Percentiles rank a stretch among this genome's conserved stretches.
These are phyloP conservation scores for Colletotrichum lupini DNA, from an alignment of 2,329 filamentous ascomycete species.

Conservation along the genomic window DNA sequence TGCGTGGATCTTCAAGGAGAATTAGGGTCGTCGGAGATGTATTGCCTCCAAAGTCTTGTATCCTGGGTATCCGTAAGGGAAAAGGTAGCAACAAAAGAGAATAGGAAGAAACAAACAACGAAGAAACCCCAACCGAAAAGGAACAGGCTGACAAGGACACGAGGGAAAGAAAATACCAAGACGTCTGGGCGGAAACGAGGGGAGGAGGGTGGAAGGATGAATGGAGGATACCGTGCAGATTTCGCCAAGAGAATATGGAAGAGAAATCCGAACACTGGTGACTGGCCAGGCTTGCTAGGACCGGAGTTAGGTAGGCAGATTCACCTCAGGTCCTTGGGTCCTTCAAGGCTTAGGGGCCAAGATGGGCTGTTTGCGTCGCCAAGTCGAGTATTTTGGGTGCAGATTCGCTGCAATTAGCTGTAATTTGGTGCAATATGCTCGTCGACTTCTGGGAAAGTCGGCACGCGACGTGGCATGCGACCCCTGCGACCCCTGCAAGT, in stretches of 20 bases:
- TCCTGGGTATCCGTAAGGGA: background rate
- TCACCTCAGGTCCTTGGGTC: background rate
- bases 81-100: background rate
- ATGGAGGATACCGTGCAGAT: background rate
- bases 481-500: conserved; percentile 23
- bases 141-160: background rate
- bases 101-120: background rate
- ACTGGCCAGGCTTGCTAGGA: background rate
- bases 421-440: background rate
- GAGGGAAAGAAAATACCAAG: background rate
- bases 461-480: conserved; percentile 34
- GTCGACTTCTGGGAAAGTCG: conserved; percentile 26
- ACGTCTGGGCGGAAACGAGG: background rate
- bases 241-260: background rate
- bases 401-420: background rate
- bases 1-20: background rate
- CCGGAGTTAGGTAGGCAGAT: conserved; percentile 3
- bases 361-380: conserved; percentile 3
- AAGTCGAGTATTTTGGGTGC: conserved; percentile 3
- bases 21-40: background rate
- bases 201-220: background rate
- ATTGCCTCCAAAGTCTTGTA: background rate
- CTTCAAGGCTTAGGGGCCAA: conserved; percentile 4
- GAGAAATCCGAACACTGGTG: background rate
- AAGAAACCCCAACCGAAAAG: background rate